These are phyloP conservation scores for Nitzschia sp. DNA, from an alignment of 108 stramenopile species.

Conservation along the genomic window DNA sequence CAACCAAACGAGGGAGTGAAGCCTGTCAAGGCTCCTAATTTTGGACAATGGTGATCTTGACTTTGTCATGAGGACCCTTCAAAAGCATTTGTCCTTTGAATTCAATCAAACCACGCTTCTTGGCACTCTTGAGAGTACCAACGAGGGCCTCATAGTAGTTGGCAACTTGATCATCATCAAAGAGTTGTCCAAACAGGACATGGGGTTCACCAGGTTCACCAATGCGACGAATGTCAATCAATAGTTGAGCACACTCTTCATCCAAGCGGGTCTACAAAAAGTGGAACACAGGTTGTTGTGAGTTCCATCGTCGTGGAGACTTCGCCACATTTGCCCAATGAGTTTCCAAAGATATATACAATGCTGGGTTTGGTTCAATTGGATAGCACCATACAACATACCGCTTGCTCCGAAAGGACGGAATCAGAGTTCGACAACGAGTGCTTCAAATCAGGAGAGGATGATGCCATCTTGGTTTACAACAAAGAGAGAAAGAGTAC, in stretches of 20 bases:
- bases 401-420: slow-evolving; percentile 34
- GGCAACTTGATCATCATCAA: slow-evolving; percentile 78
- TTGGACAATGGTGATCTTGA: slow-evolving; percentile 61
- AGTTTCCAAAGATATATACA: too few relatives aligned
- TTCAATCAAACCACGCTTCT: slow-evolving; percentile 73
- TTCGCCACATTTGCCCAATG: background rate
- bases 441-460: slow-evolving; percentile 11
- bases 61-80: slow-evolving; percentile 82
- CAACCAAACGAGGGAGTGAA: too few relatives aligned
- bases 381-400: slow-evolving; percentile 1
- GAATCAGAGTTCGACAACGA: slow-evolving; percentile 21
- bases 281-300: background rate
- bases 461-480: too few relatives aligned
- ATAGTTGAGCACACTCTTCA: slow-evolving; percentile 53
- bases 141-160: slow-evolving; percentile 85
- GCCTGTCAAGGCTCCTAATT: slow-evolving; percentile 10
- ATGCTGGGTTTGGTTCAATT: too few relatives aligned
- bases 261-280: slow-evolving; percentile 43
- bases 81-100: slow-evolving; percentile 84
- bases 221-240: slow-evolving; percentile 59
- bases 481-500: too few relatives aligned
- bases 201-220: slow-evolving; percentile 47
- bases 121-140: slow-evolving; percentile 84
- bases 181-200: slow-evolving; percentile 73
- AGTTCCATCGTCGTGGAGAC: background rate